Evolutionary conservation across 2,329 filamentous ascomycete genomes (phyloP).

Genomic region (Dissoconium aciculare): DNA sequence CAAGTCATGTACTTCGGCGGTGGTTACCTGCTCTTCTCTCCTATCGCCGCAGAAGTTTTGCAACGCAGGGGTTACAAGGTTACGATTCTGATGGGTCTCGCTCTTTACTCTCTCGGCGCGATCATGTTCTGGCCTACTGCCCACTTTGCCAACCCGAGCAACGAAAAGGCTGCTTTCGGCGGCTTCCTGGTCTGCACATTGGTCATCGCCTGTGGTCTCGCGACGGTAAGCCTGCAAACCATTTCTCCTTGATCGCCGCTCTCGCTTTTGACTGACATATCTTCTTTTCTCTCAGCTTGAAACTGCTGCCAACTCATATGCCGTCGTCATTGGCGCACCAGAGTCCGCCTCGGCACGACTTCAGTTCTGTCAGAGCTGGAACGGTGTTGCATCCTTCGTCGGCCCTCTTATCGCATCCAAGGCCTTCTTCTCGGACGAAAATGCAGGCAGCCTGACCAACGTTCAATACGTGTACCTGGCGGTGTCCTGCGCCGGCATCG

Average conservation of each 20-base stretch:
- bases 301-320: slow-evolving; percentile 27
- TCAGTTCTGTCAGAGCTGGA: slow-evolving; percentile 28
- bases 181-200: slow-evolving; percentile 27
- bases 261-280: no score
- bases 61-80: slow-evolving; percentile 32
- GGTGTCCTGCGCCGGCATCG: slow-evolving; percentile 24
- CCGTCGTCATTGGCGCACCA: slow-evolving; percentile 26
- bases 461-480: slow-evolving; percentile 28
- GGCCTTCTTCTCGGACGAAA: slow-evolving; percentile 25
- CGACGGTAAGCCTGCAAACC: slow-evolving; percentile 13
- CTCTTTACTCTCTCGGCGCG: slow-evolving; percentile 25
- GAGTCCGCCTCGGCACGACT: slow-evolving; percentile 24
- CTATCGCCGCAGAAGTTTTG: slow-evolving; percentile 29
- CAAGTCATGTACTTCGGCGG: slow-evolving; percentile 30
- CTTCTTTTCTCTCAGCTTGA: no score
- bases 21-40: slow-evolving; percentile 29
- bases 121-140: slow-evolving; percentile 27
- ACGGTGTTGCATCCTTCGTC: slow-evolving; percentile 27
- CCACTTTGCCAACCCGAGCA: slow-evolving; percentile 20
- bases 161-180: slow-evolving; percentile 23
- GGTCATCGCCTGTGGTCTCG: slow-evolving; percentile 25
- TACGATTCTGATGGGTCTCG: slow-evolving; percentile 30
- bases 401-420: slow-evolving; percentile 27
- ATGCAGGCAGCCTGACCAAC: slow-evolving; percentile 22
- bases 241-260: no score